Base-by-base conservation (phyloP, 2,329 filamentous ascomycete genomes). In the Arachnomyces sp. region DNA sequence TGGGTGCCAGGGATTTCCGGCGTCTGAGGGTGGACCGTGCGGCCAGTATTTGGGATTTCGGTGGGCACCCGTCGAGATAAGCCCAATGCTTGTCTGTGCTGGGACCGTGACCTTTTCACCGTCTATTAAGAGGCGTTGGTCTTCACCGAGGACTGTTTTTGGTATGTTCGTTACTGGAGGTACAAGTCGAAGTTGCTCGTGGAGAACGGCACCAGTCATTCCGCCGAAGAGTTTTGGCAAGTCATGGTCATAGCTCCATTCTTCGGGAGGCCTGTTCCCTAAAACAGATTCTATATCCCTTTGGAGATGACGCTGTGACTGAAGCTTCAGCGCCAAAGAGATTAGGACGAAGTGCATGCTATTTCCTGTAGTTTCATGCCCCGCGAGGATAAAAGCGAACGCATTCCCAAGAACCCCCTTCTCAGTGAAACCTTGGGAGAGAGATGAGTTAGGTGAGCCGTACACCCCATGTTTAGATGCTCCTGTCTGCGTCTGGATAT, bases 351-450 rank as follows among this genome's bases (percentile, higher is more conserved):
- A 88, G 61, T 89, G 81, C 30, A 88, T 68, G 3, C 76, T 74
- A 58, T 84, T 86, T 35, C 84, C 84, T 2, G 83, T 83, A 1
- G 84, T 89, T 60, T 92, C 85, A 60, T 92, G 84, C 9, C 85
- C 85, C 0, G 85, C 84, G 1, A 89, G 68, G 44, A 75, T 72
- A 44, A 77, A 64, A 36, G 74, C 68, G 43, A 75, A 75, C 15
- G 49, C 49, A 38, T 53, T 54, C 4, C 49, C 47, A n/a, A 49
- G 40, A 7, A 53, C 42, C 29, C 52, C 47, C 14, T 40, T 37
- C 28, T 50, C 45, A 8, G 44, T 25, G 20, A 25, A 25, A 25
- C 20, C 9, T 9, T 25, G 20, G 20, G 20, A 25, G 5, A 9
- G 5, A 25, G 20, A 25, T 25, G n/a, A n/a, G n/a, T 49, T 8